phyloP scores from a whole-genome alignment of 2,329 filamentous ascomycete genomes.

The Aspergillus jensenii region DNA sequence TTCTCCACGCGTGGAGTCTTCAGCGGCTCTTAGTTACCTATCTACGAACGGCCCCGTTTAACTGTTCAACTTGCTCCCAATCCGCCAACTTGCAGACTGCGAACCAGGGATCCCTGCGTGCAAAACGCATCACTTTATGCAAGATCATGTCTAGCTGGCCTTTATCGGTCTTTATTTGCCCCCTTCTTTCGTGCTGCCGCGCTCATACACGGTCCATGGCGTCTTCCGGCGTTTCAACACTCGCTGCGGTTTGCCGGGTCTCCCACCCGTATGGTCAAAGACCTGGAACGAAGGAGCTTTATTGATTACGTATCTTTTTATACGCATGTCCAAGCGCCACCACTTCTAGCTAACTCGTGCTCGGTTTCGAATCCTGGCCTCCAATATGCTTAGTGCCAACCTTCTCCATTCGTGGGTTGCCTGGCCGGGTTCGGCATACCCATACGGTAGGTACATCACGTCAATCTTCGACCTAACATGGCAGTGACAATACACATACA shows the following conservation, averaged over 20 bases:
- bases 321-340: not conserved
- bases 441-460: too few relatives aligned
- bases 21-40: conserved; percentile 3
- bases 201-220: not conserved
- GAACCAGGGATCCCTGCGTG: conserved; percentile 12
- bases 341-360: not conserved
- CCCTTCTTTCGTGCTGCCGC: not conserved
- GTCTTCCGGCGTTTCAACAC: conserved; percentile 1
- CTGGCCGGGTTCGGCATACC: not conserved
- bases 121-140: conserved; percentile 6
- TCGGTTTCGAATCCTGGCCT: not conserved
- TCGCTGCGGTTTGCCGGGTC: not conserved
- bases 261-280: not conserved
- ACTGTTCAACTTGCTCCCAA: not conserved
- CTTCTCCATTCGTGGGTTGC: not conserved
- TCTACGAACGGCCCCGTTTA: conserved; percentile 6
- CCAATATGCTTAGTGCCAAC: not conserved
- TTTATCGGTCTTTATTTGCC: not conserved
- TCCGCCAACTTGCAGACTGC: not conserved
- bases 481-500: not conserved
- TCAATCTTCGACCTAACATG: too few relatives aligned
- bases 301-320: not conserved
- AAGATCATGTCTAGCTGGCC: not conserved
- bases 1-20: conserved; percentile 7
- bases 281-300: not conserved